Percentiles rank a stretch among this genome's conserved stretches.
phyloP scores from a whole-genome alignment of 1,139 yeast genomes.

The Lizanozyma gosingica region DNA sequence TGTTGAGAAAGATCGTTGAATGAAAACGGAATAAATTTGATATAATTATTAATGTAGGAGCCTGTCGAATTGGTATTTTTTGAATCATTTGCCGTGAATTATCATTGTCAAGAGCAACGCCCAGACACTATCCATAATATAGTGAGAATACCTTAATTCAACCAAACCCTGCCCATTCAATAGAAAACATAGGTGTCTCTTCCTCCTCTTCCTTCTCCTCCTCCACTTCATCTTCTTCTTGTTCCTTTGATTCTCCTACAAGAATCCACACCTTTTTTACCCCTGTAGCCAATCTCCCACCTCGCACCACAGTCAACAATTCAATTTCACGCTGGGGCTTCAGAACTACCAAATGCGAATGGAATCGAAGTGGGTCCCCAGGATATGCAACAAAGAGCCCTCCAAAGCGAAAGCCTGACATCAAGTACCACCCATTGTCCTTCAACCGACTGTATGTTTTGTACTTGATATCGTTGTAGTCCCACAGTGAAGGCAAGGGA shows the following conservation, averaged over 20 bases:
- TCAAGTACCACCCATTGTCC: conserved; percentile 40
- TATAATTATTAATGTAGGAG: no score
- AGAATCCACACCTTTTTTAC: conserved; percentile 83
- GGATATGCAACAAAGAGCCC: conserved; percentile 87
- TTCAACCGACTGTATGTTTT: conserved; percentile 20
- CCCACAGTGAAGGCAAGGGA: conserved; percentile 4
- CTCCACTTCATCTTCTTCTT: conserved; percentile 6
- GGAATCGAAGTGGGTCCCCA: conserved; percentile 87
- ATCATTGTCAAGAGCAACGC: no score
- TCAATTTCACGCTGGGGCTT: conserved; percentile 42
- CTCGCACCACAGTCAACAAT: conserved; percentile 54
- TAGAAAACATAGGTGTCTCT: conserved; percentile 29
- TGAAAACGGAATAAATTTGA: no score
- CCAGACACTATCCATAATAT: no score
- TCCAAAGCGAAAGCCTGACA: conserved; percentile 90
- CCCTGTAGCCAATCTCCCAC: conserved; percentile 87
- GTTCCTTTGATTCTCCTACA: conserved; percentile 29
- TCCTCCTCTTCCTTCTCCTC: conserved; percentile 3
- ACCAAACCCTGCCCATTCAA: conserved; percentile 83
- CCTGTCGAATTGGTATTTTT: no score
- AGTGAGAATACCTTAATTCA: conserved; percentile 11
- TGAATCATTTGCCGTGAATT: no score
- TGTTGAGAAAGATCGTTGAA: no score
- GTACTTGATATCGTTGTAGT: conserved; percentile 3
- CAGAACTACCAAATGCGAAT: conserved; percentile 74